Conservation (phyloP, 306 rosid genomes). For the Aeschynomene evenia region DNA sequence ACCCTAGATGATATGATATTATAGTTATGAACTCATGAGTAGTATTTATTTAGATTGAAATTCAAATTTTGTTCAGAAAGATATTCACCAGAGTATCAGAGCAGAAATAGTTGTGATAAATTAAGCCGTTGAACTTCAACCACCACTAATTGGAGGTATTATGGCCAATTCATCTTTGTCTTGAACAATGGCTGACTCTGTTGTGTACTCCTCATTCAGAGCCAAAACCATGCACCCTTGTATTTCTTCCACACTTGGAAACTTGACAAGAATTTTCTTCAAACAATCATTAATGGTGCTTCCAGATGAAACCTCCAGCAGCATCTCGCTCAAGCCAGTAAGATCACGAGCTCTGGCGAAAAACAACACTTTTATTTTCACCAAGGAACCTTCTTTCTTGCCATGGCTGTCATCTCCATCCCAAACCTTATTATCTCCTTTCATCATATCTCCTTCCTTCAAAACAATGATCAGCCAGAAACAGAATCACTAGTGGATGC, state of each 20-base stretch:
- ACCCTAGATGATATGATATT: neutral
- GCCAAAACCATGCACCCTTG: constrained; percentile 75
- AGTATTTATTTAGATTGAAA: constrained; percentile 10
- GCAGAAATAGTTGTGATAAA: neutral
- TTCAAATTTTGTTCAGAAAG: neutral
- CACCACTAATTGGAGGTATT: constrained; percentile 91
- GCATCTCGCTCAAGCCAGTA: constrained; percentile 59
- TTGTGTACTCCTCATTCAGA: constrained; percentile 76
- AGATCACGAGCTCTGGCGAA: constrained; percentile 90
- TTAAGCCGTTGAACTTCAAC: constrained; percentile 51
- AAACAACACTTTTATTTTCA: constrained; percentile 71
- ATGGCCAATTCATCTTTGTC: constrained; percentile 79
- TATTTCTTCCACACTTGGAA: constrained; percentile 76
- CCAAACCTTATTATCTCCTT: constrained; percentile 22
- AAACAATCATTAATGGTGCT: constrained; percentile 78
- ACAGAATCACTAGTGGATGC: neutral
- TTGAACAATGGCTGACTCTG: constrained; percentile 54
- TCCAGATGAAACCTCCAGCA: constrained; percentile 67
- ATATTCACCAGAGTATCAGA: neutral
- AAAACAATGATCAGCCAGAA: neutral
- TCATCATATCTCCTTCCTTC: constrained; percentile 12
- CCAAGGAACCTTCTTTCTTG: constrained; percentile 27
- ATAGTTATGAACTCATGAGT: neutral
- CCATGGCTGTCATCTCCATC: constrained; percentile 6
- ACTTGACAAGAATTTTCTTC: constrained; percentile 51